Percentiles rank a stretch among this genome's conserved stretches.
phyloP scores from a whole-genome alignment of 108 stramenopile genomes.

The Craspedostauros australis region DNA sequence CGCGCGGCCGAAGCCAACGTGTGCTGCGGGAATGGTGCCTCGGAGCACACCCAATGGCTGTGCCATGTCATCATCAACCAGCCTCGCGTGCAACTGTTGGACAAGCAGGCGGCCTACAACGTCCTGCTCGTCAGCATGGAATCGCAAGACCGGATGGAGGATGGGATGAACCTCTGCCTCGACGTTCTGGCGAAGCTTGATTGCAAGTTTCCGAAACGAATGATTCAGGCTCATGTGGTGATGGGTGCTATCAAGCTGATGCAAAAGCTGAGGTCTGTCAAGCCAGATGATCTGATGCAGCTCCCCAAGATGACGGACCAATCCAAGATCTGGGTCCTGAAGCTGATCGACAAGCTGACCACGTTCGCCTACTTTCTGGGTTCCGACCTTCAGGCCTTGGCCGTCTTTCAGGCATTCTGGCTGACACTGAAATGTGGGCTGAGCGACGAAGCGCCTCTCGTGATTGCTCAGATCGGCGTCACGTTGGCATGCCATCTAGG shows the following conservation, averaged over 20 bases:
- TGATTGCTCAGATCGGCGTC: too few relatives aligned
- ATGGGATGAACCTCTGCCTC: constrained; percentile 1
- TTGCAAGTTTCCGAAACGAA: constrained; percentile 14
- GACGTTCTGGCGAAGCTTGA: constrained; percentile 8
- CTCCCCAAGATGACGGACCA: constrained; percentile 15
- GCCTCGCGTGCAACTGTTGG: neutral
- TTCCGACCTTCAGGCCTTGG: too few relatives aligned
- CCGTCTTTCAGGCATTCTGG: too few relatives aligned
- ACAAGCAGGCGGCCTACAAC: constrained; percentile 12
- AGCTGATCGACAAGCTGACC: neutral
- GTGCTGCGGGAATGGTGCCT: constrained; percentile 13
- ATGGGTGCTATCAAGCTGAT: neutral
- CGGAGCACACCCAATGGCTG: constrained; percentile 2
- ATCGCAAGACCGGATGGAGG: neutral
- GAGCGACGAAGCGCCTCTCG: too few relatives aligned
- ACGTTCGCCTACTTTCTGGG: constrained; percentile 6
- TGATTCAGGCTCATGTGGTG: neutral
- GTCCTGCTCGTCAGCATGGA: constrained; percentile 1
- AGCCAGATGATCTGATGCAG: neutral
- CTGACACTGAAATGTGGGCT: too few relatives aligned
- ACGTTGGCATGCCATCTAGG: too few relatives aligned
- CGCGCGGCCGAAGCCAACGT: constrained; percentile 13
- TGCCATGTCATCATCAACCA: constrained; percentile 5
- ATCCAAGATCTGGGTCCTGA: constrained; percentile 1
- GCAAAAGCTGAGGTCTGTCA: constrained; percentile 1